Evolutionary conservation across 352 stramenopile genomes (phyloP), one percentile per base, ranked within the genome.

Genomic region (Globisporangium spinosum): DNA sequence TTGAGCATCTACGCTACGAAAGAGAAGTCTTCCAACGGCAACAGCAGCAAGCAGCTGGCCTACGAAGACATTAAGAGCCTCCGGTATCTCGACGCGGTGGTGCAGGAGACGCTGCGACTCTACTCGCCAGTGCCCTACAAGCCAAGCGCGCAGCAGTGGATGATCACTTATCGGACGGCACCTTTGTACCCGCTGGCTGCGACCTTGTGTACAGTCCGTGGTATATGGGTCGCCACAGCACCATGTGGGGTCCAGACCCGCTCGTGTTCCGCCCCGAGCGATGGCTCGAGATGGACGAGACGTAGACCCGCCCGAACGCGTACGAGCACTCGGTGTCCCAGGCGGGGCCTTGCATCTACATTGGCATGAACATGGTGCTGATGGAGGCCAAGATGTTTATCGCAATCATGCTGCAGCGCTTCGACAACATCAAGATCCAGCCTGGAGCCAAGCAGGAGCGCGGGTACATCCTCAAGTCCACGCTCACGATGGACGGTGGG

Each of bases 261-360:
- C 65, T 82, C 1, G 68, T 70, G 23, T 91, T 93, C 59, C 75
- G 72, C 8, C 88, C 88, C 0, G 80, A 93, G 49, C 79, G 87
- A 2, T 93, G 80, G 80, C 68, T 93, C 35, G 80, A 90, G 22
- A 81, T 83, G 65, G 55, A 73, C 51, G 22, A 29, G 23, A 27
- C 1, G n/a, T 34, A 57, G 56, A 83, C 68, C 13, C 79, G 77
- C 1, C 84, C 83, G 17, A 88, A 70, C 32, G 80, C 80, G 23
- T 90, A 84, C 63, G 78, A 89, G 62, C 91, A 91, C 27, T 80
- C 83, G 15, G 78, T 79, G 6, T 95, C 94, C 61, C 82, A 94
- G 47, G 82, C 81, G 0, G 86, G 88, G 4, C 80, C 79, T 6
- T 79, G 88, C 3, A 74, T 83, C n/a, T 95, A 85, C 57, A 58